Evolutionary conservation across 441 rosid species (phyloP), one percentile per base, ranked within the genome.

Genomic region (Populus hybrid): DNA sequence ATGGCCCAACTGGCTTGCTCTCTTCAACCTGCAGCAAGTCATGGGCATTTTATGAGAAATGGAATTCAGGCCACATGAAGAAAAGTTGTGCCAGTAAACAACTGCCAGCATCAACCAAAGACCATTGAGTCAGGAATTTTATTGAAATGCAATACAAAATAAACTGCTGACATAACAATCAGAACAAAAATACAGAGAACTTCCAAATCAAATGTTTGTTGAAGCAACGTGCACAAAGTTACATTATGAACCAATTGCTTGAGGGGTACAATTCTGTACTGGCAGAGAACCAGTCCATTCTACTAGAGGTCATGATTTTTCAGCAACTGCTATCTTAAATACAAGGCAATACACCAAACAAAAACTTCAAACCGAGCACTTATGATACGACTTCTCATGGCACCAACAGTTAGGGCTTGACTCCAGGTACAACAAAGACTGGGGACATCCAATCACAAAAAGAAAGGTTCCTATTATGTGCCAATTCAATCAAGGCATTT

Each of bases 11-110:
- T 73, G 75, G 83, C 76, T 80, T 84, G 82, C 38, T 79, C 69
- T 83, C 85, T 68, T 83, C 88, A 75, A 72, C 85, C 92, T 87
- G 83, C 73, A 74, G 84, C 40, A 78, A 76, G 63, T 71, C 24
- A 56, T 68, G 9, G 3, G 20, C 20, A 73, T 31, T 23, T 69
- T 77, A 76, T 66, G 68, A 36, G 80, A 80, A 64, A 74, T 21
- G 18, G 26, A 71, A 79, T 75, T 78, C 26, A 28, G 9, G 9
- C 29, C 38, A 16, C 11, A 36, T 2, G 4, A 28, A 28, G 29
- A 26, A n/a, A 3, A 23, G 35, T 31, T 20, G 16, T 6, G 26
- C 64, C 23, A 18, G 67, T 28, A 33, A 21, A 73, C 67, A 67
- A 59, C n/a, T 26, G 35, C 16, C 12, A 31, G 63, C 9, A 50